Percentiles rank a stretch among this genome's conserved stretches.
phyloP scores from a whole-genome alignment of 2,329 filamentous ascomycete genomes.

The Cladosporium velox region DNA sequence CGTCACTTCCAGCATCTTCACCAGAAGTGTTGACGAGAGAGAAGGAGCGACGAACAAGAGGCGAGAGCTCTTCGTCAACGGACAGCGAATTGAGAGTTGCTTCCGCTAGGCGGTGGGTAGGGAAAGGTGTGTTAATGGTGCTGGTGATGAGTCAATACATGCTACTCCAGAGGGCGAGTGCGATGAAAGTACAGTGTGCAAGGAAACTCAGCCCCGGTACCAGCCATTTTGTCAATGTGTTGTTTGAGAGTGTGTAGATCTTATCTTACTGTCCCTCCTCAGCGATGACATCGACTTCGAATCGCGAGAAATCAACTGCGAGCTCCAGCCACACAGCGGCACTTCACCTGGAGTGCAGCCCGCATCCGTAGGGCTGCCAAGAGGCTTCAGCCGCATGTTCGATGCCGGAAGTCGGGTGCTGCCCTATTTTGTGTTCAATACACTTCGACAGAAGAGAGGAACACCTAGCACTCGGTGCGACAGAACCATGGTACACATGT shows the following conservation, averaged over 20 bases:
- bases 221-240: conserved; percentile 16
- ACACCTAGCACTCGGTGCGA: background rate
- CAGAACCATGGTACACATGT: background rate
- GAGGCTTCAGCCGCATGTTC: background rate
- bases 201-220: conserved; percentile 37
- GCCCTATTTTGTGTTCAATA: background rate
- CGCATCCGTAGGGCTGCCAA: background rate
- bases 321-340: conserved; percentile 7
- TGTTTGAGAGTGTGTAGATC: background rate
- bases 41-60: conserved; percentile 74
- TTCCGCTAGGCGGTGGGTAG: conserved; percentile 73
- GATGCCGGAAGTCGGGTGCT: background rate
- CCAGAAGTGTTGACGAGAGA: conserved; percentile 46
- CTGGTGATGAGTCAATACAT: conserved; percentile 47
- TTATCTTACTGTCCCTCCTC: background rate
- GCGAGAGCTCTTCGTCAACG: conserved; percentile 87
- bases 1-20: conserved; percentile 30
- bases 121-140: conserved; percentile 77
- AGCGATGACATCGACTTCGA: conserved; percentile 3
- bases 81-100: conserved; percentile 73
- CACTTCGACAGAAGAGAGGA: background rate
- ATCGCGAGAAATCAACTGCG: background rate
- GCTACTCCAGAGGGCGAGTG: background rate
- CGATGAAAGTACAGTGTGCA: conserved; percentile 41
- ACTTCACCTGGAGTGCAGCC: background rate